Conservation (phyloP, 495 filamentous ascomycete genomes). For the Aspergillus panamensis region DNA sequence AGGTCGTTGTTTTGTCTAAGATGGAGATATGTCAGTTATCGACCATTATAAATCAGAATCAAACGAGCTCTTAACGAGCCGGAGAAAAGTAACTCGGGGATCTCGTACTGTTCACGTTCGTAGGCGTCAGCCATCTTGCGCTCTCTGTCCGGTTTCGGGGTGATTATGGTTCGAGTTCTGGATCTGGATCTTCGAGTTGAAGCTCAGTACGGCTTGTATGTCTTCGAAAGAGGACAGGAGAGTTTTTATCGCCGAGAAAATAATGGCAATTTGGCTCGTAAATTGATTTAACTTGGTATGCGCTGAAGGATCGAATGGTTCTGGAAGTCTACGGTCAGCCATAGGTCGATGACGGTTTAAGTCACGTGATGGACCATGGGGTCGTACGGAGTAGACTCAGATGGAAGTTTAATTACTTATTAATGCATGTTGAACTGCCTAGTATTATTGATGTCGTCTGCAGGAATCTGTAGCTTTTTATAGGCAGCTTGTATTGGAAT, state of each 20-base stretch:
- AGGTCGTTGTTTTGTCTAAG: constrained; percentile 88
- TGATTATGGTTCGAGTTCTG: background rate
- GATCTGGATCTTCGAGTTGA: background rate
- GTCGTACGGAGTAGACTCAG: background rate
- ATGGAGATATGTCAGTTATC: background rate
- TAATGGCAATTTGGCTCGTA: too few species aligned
- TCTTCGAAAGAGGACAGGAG: too few species aligned
- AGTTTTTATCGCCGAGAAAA: too few species aligned
- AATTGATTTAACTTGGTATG: background rate
- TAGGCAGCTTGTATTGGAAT: background rate
- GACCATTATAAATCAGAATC: background rate
- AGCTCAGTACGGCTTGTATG: background rate
- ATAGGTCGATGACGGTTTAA: background rate
- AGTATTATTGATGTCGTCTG: background rate
- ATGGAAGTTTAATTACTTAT: too few species aligned
- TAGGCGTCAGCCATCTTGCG: constrained; percentile 86
- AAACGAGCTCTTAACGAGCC: background rate
- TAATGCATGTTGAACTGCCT: too few species aligned
- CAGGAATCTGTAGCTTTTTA: background rate
- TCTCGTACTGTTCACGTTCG: constrained; percentile 74
- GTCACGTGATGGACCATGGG: background rate
- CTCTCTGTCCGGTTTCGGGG: background rate
- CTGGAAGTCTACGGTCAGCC: background rate
- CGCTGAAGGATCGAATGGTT: background rate
- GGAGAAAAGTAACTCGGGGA: too few species aligned